Conservation (phyloP, 2,329 filamentous ascomycete species). For the Xylariaceae sp. region DNA sequence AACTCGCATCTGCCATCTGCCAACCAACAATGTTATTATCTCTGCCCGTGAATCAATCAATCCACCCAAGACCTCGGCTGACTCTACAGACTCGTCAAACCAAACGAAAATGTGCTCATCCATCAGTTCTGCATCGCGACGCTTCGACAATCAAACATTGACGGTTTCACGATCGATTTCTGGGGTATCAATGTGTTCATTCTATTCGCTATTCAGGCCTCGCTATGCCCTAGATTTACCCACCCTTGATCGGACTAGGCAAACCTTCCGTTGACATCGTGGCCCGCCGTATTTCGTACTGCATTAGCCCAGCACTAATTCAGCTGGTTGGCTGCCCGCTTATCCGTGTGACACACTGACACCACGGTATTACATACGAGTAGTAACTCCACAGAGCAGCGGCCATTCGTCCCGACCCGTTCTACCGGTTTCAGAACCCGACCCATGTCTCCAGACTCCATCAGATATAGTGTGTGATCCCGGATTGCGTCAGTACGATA, state of each 20-base stretch:
- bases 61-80: not conserved
- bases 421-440: constrained; percentile 10
- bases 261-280: not conserved
- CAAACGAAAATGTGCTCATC: not conserved
- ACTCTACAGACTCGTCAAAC: not conserved
- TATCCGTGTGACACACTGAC: constrained; percentile 2
- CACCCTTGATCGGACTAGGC: constrained; percentile 5
- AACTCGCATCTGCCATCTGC: not conserved
- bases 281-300: not conserved
- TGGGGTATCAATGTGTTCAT: not conserved
- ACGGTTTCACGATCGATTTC: constrained; percentile 5
- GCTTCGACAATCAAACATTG: not conserved
- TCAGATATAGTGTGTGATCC: not conserved
- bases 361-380: no score
- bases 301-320: not conserved
- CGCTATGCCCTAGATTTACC: not conserved
- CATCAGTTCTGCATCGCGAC: not conserved
- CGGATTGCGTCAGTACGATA: not conserved
- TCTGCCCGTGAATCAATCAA: not conserved
- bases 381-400: not conserved
- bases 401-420: constrained; percentile 3
- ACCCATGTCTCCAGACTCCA: not conserved
- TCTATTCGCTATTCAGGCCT: not conserved
- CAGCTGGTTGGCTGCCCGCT: constrained; percentile 1
- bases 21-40: not conserved